Evolutionary conservation across 2,329 filamentous ascomycete species (phyloP).

Genomic region (Tympanopsis confertula): DNA sequence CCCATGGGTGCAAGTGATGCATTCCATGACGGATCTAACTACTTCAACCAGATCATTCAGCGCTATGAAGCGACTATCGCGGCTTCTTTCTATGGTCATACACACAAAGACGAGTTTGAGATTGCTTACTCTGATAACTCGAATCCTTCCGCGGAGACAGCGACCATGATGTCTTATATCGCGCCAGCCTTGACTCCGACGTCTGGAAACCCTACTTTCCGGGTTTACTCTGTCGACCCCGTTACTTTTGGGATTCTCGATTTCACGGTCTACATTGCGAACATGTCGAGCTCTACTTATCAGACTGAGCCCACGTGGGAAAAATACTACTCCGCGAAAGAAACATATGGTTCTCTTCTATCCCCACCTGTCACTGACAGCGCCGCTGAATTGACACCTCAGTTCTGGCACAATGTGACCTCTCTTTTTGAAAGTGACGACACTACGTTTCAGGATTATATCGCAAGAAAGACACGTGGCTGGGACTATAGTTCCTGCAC

Average conservation of each 20-base stretch:
- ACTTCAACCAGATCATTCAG: conserved; percentile 38
- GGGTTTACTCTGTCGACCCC: conserved; percentile 46
- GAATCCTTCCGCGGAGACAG: conserved; percentile 25
- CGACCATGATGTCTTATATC: conserved; percentile 38
- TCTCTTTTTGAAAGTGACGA: conserved; percentile 29
- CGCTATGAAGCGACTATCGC: conserved; percentile 41
- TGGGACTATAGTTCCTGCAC: conserved; percentile 26
- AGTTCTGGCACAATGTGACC: conserved; percentile 49
- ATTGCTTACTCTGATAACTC: conserved; percentile 38
- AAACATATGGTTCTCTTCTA: conserved; percentile 30
- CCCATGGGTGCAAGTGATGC: conserved; percentile 35
- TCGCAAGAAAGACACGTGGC: conserved; percentile 32
- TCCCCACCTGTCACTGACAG: conserved; percentile 18
- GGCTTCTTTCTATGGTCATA: conserved; percentile 44
- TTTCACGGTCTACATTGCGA: conserved; percentile 38
- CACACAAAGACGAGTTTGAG: conserved; percentile 43
- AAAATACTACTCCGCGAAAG: conserved; percentile 43
- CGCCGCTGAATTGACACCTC: conserved; percentile 33
- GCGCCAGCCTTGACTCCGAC: conserved; percentile 41
- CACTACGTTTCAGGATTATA: conserved; percentile 31
- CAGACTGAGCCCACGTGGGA: conserved; percentile 36
- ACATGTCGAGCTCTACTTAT: conserved; percentile 31
- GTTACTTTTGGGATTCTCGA: conserved; percentile 43
- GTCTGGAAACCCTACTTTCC: conserved; percentile 42
- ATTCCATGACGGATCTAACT: conserved; percentile 37